Conservation (phyloP, 176 grass and related monocot genomes). For the Zoysia japonica region DNA sequence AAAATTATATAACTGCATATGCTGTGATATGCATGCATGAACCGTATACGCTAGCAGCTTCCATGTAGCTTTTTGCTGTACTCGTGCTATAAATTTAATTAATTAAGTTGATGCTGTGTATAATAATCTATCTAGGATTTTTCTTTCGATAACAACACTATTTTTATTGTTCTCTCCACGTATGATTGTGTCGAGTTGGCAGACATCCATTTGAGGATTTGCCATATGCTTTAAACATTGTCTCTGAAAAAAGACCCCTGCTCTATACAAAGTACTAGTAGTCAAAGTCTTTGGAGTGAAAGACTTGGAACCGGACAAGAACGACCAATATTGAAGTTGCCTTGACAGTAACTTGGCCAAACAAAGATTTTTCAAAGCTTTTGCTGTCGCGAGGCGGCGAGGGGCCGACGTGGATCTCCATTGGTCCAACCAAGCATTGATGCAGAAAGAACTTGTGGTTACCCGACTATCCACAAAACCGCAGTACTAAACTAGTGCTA, state of each 20-base stretch:
- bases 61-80: background rate
- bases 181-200: slow-evolving; percentile 32
- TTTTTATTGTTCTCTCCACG: background rate
- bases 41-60: background rate
- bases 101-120: background rate
- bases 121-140: background rate
- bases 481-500: background rate
- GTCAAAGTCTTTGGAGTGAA: slow-evolving; percentile 57
- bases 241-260: background rate
- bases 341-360: slow-evolving; percentile 29
- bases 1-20: background rate
- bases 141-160: background rate
- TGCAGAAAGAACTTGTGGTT: slow-evolving; percentile 39
- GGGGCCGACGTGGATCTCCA: slow-evolving; percentile 46
- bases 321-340: slow-evolving; percentile 16
- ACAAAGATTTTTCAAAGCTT: slow-evolving; percentile 22
- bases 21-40: too few species aligned
- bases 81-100: background rate
- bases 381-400: background rate
- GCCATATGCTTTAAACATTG: background rate
- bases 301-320: slow-evolving; percentile 31
- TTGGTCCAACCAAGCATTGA: slow-evolving; percentile 42
- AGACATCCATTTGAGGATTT: background rate
- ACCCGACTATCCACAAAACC: slow-evolving; percentile 8
- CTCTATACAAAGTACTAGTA: background rate